Evolutionary conservation across 2,329 filamentous ascomycete species (phyloP), one percentile per base, ranked within the genome.

Genomic region (Curvularia hawaiiensis): DNA sequence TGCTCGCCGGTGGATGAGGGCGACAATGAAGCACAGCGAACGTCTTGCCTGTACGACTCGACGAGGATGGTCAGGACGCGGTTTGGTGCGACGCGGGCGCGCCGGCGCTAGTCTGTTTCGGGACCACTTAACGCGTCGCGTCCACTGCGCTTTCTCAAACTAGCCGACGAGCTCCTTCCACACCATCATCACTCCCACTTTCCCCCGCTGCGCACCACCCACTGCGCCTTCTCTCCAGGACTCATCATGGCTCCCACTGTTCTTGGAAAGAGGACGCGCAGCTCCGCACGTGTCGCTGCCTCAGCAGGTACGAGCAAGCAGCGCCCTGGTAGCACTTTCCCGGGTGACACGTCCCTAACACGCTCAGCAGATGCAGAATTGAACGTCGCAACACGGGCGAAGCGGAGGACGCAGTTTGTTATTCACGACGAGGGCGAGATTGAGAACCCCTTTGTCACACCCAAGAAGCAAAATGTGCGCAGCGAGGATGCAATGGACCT

Each of bases 361-460:
- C 63, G 63, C 39, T 44, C 55, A 59, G 50, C 62, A 72, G 72
- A 73, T 50, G 60, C 57, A 56, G 55, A 55, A 48, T 61, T 61
- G 28, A 48, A 59, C 51, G 61, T 61, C 57, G 58, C 66, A 46
- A 79, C 78, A 39, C 74, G 77, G 49, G 63, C 78, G 62, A 80
- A 80, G 63, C 72, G 78, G 58, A 72, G 74, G 74, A 71, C 79
- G 45, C 78, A 75, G 64, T 78, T 77, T 70, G 79, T 78, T 6
- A 76, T 78, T 41, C 66, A 78, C 28, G 81, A 84, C 68, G 87
- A 88, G 64, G 85, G 90, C 65, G 89, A 92, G 75, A 90, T 91
- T 64, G 79, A 84, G 60, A 87, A 89, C 55, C 85, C 85, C 2
- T 82, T 85, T 57, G 64, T 79, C 50, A 77, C 73, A 7, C 75